These are phyloP conservation scores for Seiridium cupressi DNA, from an alignment of 2,329 filamentous ascomycete genomes.

Conservation along the genomic window DNA sequence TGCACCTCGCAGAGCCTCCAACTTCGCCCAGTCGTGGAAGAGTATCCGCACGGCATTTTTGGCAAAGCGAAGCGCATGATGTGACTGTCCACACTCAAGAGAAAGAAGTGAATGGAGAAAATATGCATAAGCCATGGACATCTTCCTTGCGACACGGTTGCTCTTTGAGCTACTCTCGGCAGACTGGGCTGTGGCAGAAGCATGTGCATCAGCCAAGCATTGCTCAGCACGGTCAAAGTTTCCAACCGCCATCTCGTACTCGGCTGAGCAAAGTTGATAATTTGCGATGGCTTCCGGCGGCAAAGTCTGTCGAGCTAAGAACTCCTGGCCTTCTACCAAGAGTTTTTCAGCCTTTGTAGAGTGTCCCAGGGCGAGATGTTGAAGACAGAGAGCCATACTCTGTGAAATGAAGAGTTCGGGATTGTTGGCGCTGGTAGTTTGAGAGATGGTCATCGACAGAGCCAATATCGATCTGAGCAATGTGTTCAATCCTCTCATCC, in stretches of 20 bases:
- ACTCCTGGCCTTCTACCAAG: constrained; percentile 57
- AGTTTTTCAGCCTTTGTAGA: constrained; percentile 47
- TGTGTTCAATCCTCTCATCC: constrained; percentile 46
- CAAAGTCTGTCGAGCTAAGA: constrained; percentile 38
- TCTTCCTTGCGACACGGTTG: constrained; percentile 44
- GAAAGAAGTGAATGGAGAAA: constrained; percentile 65
- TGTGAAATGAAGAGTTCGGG: constrained; percentile 42
- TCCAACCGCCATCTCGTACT: constrained; percentile 70
- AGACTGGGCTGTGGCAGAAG: constrained; percentile 27
- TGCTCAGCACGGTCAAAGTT: constrained; percentile 59
- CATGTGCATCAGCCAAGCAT: constrained; percentile 38
- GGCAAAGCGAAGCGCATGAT: constrained; percentile 56
- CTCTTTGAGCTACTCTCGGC: constrained; percentile 25
- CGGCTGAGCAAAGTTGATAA: constrained; percentile 70
- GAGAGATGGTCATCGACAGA: constrained; percentile 42
- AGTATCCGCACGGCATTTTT: constrained; percentile 56
- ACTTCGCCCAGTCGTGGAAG: constrained; percentile 53
- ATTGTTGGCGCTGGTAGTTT: constrained; percentile 26
- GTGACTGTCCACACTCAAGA: constrained; percentile 59
- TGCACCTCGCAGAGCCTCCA: constrained; percentile 38
- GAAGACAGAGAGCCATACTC: constrained; percentile 47
- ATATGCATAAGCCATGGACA: constrained; percentile 56
- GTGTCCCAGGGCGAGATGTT: constrained; percentile 53
- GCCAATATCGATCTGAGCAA: constrained; percentile 47
- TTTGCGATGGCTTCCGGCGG: constrained; percentile 40